Percentiles rank a stretch among this genome's conserved stretches.
phyloP scores from a whole-genome alignment of 176 grass and related monocot species.

The Juncus inflexus region DNA sequence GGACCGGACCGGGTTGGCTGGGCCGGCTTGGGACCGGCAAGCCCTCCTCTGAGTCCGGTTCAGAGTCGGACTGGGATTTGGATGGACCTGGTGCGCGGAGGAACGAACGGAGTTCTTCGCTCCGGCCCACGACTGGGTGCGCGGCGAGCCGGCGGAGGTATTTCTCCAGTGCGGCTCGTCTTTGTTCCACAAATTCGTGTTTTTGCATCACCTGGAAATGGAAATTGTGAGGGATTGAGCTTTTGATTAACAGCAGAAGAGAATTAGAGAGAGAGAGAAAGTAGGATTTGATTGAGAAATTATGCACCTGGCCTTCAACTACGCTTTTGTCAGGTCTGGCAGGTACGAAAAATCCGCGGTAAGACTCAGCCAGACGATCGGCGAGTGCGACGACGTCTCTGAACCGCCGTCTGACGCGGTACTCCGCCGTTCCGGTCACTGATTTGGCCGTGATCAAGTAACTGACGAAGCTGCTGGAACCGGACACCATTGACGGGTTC shows the following conservation, averaged over 20 bases:
- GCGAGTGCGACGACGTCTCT: conserved; percentile 75
- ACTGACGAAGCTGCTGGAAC: conserved; percentile 61
- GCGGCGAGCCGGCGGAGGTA: conserved; percentile 64
- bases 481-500: conserved; percentile 38
- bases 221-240: neutral
- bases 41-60: conserved; percentile 25
- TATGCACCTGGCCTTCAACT: conserved; percentile 65
- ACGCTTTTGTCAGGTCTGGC: conserved; percentile 66
- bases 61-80: conserved; percentile 21
- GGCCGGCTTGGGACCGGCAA: conserved; percentile 4
- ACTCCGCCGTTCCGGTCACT: conserved; percentile 37
- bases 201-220: conserved; percentile 49
- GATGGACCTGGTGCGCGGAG: conserved; percentile 42
- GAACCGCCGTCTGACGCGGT: conserved; percentile 71
- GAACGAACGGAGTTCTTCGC: conserved; percentile 53
- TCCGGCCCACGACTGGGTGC: conserved; percentile 48
- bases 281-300: neutral
- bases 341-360: conserved; percentile 69
- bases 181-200: conserved; percentile 87
- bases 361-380: conserved; percentile 45
- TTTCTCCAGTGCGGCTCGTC: conserved; percentile 48
- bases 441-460: conserved; percentile 65
- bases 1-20: conserved; percentile 16
- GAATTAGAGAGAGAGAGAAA: neutral
- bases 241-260: too few species aligned